Percentiles rank a stretch among this genome's conserved stretches.
Evolutionary conservation across 164 flowering plant genomes (phyloP).

Genomic region (Paratinospora sagittata): DNA sequence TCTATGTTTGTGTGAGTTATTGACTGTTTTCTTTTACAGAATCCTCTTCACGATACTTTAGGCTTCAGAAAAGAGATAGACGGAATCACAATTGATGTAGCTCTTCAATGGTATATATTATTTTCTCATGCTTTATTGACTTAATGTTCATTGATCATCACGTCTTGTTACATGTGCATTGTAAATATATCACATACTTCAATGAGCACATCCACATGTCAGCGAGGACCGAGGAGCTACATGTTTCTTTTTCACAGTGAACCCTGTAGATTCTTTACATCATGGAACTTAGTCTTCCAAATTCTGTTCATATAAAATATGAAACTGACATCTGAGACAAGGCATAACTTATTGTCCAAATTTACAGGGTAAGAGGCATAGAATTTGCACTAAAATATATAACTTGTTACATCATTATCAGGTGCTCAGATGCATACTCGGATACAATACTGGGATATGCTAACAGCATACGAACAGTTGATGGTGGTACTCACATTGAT

Average conservation of each 20-base stretch:
- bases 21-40: constrained; percentile 43
- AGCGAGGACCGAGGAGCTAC: too few species aligned
- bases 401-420: constrained; percentile 19
- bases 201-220: neutral
- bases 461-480: constrained; percentile 92
- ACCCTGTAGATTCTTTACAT: neutral
- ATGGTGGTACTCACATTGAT: constrained; percentile 98
- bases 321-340: neutral
- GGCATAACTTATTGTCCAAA: neutral
- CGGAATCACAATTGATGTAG: constrained; percentile 70
- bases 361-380: neutral
- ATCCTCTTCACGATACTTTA: constrained; percentile 78
- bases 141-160: neutral
- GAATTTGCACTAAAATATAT: neutral
- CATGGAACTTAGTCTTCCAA: neutral
- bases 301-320: neutral
- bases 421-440: constrained; percentile 96
- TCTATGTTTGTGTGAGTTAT: neutral
- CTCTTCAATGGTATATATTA: constrained; percentile 70
- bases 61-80: constrained; percentile 64
- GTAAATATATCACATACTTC: neutral
- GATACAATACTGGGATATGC: constrained; percentile 97
- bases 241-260: neutral
- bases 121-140: neutral
- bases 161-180: neutral